A percentile compares a stretch with the other conserved stretches of the same genome.
phyloP scores from a whole-genome alignment of 1,284 basidiomycete genomes.

The Pulchroboletus neoregius region DNA sequence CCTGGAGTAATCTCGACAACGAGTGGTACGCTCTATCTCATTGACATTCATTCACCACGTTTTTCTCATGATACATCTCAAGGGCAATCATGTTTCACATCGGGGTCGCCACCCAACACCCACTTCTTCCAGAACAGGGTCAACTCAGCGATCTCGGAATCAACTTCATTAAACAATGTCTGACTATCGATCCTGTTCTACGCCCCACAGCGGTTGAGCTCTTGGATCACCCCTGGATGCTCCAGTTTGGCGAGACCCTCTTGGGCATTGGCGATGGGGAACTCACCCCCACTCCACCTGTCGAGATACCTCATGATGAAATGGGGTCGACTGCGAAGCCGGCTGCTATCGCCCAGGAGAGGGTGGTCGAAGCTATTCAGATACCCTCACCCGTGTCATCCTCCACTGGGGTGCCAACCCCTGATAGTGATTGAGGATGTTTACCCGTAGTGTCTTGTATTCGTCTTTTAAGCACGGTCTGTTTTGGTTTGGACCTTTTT shows the following conservation, averaged over 20 bases:
- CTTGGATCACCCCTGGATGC: conserved; percentile 89
- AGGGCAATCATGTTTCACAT: conserved; percentile 99
- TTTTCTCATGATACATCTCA: conserved; percentile 9
- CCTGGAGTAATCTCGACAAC: conserved; percentile 98
- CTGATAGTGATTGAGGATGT: conserved; percentile 27
- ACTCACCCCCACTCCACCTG: conserved; percentile 47
- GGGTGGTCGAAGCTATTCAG: conserved; percentile 54
- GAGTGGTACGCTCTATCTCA: conserved; percentile 71
- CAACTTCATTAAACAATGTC: conserved; percentile 89
- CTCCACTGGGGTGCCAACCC: conserved; percentile 30
- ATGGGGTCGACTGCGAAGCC: conserved; percentile 55
- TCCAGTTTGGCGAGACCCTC: conserved; percentile 69
- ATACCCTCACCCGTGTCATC: conserved; percentile 40
- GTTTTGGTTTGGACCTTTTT: conserved; percentile 1
- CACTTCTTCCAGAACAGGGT: conserved; percentile 87
- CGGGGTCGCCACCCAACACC: conserved; percentile 95
- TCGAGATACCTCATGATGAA: conserved; percentile 45
- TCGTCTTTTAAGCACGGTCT: neutral
- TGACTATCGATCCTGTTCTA: conserved; percentile 83
- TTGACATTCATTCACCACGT: conserved; percentile 1
- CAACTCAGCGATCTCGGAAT: conserved; percentile 91
- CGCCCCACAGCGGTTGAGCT: conserved; percentile 87
- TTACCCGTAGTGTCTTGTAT: neutral
- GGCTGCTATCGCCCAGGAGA: conserved; percentile 55
- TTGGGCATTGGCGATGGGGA: conserved; percentile 65